Evolutionary conservation across 306 rosid species (phyloP).

Genomic region (Chamaecrista fasciculata): DNA sequence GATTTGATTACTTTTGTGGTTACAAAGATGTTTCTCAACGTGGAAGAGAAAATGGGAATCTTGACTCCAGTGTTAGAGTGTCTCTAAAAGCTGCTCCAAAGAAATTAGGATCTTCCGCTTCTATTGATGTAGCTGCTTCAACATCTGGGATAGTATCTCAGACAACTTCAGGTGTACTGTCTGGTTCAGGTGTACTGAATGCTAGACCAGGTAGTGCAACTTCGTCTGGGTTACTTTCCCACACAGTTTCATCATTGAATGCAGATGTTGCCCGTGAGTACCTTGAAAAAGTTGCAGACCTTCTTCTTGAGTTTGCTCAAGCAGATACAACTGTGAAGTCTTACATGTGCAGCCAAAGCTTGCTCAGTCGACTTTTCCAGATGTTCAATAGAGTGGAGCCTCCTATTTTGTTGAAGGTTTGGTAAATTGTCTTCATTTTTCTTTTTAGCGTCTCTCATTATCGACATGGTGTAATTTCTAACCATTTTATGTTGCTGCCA

Average conservation of each 20-base stretch:
- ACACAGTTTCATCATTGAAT: slow-evolving; percentile 89
- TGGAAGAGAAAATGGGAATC: slow-evolving; percentile 85
- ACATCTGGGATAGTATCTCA: slow-evolving; percentile 90
- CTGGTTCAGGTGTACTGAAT: slow-evolving; percentile 98
- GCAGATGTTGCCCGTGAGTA: slow-evolving; percentile 96
- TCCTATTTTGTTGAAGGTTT: slow-evolving; percentile 89
- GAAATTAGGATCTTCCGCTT: slow-evolving; percentile 43
- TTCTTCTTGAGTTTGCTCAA: slow-evolving; percentile 94
- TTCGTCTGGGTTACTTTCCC: slow-evolving; percentile 93
- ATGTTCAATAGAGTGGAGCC: slow-evolving; percentile 99
- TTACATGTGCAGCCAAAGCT: slow-evolving; percentile 94
- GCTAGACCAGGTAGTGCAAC: slow-evolving; percentile 99
- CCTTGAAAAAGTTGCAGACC: slow-evolving; percentile 96
- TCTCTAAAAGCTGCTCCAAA: slow-evolving; percentile 62
- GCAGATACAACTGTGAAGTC: slow-evolving; percentile 95
- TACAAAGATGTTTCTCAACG: slow-evolving; percentile 89
- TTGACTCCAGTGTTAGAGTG: slow-evolving; percentile 67
- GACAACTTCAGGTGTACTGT: slow-evolving; percentile 95
- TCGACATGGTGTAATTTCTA: too few species aligned
- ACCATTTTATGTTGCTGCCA: too few species aligned
- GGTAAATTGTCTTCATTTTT: background rate
- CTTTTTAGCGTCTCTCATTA: too few species aligned
- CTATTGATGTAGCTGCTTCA: slow-evolving; percentile 80
- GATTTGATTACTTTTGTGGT: slow-evolving; percentile 27
- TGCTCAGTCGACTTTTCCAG: slow-evolving; percentile 98